Conservation (phyloP, 768 basidiomycete species). For the Strobilomyces echinocephalus region DNA sequence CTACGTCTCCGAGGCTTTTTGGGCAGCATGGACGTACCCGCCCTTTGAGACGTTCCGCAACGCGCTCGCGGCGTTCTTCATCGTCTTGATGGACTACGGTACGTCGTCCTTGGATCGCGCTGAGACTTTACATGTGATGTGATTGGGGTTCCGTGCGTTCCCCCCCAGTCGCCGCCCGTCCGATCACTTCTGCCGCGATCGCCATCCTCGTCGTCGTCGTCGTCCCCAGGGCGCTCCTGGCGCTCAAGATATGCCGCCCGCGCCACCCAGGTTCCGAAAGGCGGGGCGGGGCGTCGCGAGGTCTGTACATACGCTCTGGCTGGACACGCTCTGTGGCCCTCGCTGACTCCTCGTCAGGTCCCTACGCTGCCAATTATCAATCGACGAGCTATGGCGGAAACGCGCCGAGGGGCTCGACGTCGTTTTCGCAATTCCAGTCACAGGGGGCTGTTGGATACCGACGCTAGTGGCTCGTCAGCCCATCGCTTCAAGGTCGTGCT, state of each 20-base stretch:
- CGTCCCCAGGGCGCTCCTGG: neutral
- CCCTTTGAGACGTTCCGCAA: slow-evolving; percentile 22
- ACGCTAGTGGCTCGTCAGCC: no score
- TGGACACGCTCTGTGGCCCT: no score
- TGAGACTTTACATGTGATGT: neutral
- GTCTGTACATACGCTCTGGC: slow-evolving; percentile 3
- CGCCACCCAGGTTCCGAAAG: neutral
- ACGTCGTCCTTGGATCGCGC: neutral
- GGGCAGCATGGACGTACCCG: slow-evolving; percentile 18
- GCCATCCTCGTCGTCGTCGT: neutral
- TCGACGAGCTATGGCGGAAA: slow-evolving; percentile 20
- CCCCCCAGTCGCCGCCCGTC: neutral
- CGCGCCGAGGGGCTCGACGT: slow-evolving; percentile 3
- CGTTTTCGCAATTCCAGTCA: slow-evolving; percentile 12
- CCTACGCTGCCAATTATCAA: slow-evolving; percentile 17
- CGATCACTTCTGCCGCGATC: neutral
- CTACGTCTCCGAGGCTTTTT: slow-evolving; percentile 5
- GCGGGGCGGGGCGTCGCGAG: slow-evolving; percentile 3
- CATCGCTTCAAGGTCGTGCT: no score
- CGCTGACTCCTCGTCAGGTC: slow-evolving; percentile 1
- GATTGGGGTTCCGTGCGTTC: neutral
- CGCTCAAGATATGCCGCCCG: neutral
- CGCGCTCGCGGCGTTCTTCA: slow-evolving; percentile 7
- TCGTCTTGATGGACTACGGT: slow-evolving; percentile 16
- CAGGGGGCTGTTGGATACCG: neutral